phyloP scores from a whole-genome alignment of 2,329 filamentous ascomycete genomes.

The Trichoderma breve region DNA sequence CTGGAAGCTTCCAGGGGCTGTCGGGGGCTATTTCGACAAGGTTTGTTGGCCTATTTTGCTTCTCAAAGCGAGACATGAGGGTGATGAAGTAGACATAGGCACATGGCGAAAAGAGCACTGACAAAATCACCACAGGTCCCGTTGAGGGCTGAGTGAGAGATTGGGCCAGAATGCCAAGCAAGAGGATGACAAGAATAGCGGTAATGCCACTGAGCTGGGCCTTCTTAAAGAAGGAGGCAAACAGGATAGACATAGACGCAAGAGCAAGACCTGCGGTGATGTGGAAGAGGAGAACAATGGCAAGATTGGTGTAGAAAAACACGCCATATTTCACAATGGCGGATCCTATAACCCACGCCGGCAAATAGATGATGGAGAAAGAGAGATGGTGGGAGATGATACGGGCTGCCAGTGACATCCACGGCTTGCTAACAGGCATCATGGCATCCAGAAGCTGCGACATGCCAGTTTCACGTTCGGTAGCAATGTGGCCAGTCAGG shows the following conservation, averaged over 20 bases:
- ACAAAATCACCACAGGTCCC: conserved; percentile 65
- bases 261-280: conserved; percentile 74
- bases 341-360: conserved; percentile 77
- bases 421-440: conserved; percentile 73
- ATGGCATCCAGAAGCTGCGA: conserved; percentile 86
- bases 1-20: conserved; percentile 67
- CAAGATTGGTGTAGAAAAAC: conserved; percentile 61
- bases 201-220: conserved; percentile 85
- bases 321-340: conserved; percentile 62
- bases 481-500: conserved; percentile 79
- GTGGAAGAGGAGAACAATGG: conserved; percentile 70
- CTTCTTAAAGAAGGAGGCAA: conserved; percentile 79
- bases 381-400: conserved; percentile 76
- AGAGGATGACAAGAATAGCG: conserved; percentile 67
- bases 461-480: conserved; percentile 83
- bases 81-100: conserved; percentile 82
- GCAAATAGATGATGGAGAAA: conserved; percentile 76
- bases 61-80: conserved; percentile 74
- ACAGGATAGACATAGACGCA: conserved; percentile 76
- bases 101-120: conserved; percentile 79
- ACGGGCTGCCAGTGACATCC: conserved; percentile 76
- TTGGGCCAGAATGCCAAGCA: conserved; percentile 81
- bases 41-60: conserved; percentile 56
- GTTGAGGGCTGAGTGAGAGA: conserved; percentile 63
- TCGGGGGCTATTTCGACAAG: conserved; percentile 61